These are phyloP conservation scores for Solanum virginianum DNA, from an alignment of 257 asterid genomes.

Conservation along the genomic window DNA sequence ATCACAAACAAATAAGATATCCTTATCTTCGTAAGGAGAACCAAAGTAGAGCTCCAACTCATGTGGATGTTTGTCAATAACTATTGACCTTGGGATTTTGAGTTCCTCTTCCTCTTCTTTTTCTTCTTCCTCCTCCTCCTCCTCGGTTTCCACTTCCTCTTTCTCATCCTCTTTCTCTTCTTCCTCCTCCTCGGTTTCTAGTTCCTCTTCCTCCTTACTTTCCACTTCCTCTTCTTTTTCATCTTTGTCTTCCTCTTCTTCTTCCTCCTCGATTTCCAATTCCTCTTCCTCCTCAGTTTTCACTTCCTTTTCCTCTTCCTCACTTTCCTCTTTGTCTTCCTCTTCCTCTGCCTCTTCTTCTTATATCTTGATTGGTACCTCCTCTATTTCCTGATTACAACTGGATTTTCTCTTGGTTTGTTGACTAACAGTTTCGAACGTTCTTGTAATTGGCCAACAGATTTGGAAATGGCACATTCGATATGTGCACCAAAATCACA, in stretches of 20 bases:
- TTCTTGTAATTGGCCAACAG: neutral
- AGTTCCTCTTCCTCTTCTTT: neutral
- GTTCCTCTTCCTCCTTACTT: rapidly evolving
- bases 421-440: neutral
- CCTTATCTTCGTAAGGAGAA: neutral
- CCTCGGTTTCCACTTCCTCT: neutral
- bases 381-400: neutral
- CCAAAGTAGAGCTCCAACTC: neutral
- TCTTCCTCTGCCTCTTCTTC: neutral
- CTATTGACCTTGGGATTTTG: neutral
- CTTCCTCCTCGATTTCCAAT: neutral
- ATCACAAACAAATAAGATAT: neutral
- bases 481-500: conserved; percentile 14
- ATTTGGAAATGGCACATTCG: neutral
- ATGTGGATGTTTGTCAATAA: neutral
- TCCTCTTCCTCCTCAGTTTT: neutral
- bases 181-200: rapidly evolving
- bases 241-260: no score
- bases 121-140: neutral
- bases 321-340: neutral
- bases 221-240: neutral
- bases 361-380: neutral
- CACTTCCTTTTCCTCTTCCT: neutral
- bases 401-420: neutral
- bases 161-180: neutral